Conservation (phyloP, 306 rosid genomes). For the Citrullus amarus region DNA sequence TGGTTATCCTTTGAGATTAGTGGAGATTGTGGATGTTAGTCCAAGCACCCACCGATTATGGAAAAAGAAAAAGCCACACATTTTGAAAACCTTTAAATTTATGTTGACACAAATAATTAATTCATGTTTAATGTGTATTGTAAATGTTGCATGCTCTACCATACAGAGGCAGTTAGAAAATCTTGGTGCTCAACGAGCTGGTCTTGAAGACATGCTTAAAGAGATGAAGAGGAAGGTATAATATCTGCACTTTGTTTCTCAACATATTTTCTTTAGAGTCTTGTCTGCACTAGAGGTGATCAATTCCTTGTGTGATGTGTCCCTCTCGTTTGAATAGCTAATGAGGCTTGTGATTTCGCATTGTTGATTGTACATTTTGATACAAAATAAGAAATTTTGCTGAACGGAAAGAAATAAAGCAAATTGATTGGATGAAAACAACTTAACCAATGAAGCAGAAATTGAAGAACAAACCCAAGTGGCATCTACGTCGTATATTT, state of each 20-base stretch:
- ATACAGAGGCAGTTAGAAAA: slow-evolving; percentile 93
- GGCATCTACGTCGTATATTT: background rate
- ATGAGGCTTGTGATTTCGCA: background rate
- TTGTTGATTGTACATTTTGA: background rate
- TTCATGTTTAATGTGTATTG: slow-evolving; percentile 7
- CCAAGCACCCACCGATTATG: background rate
- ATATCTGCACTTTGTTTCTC: background rate
- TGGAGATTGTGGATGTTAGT: background rate
- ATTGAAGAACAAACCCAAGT: background rate
- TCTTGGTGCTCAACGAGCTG: slow-evolving; percentile 98
- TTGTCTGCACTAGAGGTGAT: background rate
- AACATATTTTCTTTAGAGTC: background rate
- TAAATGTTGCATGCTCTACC: slow-evolving; percentile 21
- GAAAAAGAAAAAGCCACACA: background rate
- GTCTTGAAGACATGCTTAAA: slow-evolving; percentile 98
- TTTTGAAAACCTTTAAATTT: background rate
- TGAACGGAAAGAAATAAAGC: background rate
- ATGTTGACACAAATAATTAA: background rate
- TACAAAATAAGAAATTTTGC: background rate
- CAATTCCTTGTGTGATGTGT: background rate
- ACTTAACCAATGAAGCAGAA: background rate
- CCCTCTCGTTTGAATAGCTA: background rate
- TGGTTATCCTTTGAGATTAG: background rate
- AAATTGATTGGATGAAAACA: background rate
- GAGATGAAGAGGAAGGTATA: slow-evolving; percentile 97